Evolutionary conservation across 2,329 filamentous ascomycete species (phyloP), one percentile per base, ranked within the genome.

Genomic region (Colletotrichum viniferum): DNA sequence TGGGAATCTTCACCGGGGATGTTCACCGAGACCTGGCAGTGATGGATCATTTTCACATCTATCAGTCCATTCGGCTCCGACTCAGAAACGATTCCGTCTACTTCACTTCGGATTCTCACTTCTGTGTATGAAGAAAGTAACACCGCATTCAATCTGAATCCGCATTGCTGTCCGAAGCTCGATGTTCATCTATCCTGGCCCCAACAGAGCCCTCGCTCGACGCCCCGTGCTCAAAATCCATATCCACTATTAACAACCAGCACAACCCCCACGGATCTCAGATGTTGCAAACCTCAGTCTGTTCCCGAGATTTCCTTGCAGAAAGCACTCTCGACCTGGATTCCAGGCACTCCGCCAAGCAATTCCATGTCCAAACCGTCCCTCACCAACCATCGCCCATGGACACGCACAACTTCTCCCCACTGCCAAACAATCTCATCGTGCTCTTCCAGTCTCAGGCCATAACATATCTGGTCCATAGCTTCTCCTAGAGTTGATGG

Each of bases 1-100:
- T 38, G 7, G 18, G 16, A 2, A 18, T n/a, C 18, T 6, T 43
- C 38, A 43, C 38, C 38, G 18, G 0, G 16, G 0, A 0, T n/a
- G 8, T 4, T 43, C 38, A n/a, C 38, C 43, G n/a, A 48, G 43
- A 21, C n/a, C 6, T 52, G 43, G n/a, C 43, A 52, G 43, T 52
- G 14, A 36, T 4, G 34, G 34, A 16, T 6, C 34, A 36, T 1
- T 36, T 36, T 36, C 34, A 36, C 4, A 36, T 36, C 34, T 16
- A 36, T 36, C 34, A 21, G 18, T 48, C 18, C 18, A 2, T 16
- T 12, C 9, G 18, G n/a, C 10, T 52, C 43, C n/a, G n/a, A 10
- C 43, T 52, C 43, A 52, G 43, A 52, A n/a, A 12, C n/a, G n/a
- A 13, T 21, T 13, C 2, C n/a, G n/a, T 52, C 43, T 21, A 52